Base-by-base conservation (phyloP, 1,284 basidiomycete species). In the Trametes versicolor region DNA sequence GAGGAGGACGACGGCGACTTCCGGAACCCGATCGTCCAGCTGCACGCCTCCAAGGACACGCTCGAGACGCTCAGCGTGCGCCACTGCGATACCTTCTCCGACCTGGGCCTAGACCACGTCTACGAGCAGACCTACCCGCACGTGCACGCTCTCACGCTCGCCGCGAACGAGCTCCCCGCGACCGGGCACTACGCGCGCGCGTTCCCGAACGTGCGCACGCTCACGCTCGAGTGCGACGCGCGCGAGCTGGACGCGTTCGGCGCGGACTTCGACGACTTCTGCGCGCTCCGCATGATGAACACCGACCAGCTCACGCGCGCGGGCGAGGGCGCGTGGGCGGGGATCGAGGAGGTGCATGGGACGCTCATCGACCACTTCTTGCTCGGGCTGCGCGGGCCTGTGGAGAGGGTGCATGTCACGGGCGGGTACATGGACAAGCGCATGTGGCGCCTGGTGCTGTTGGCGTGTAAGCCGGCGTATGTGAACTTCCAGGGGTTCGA, bases 31-130 rank as follows among this genome's bases (percentile, higher is more conserved):
- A 59, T 59, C n/a, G 37, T 59, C 37, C 58, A 59, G 37, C 58
- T 59, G 25, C 48, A n/a, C 19, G 51, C 51, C 37, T 59, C 58
- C 0, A 48, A 59, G 29, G 58, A 51, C 5, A 51, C 58, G 4
- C 53, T 57, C 48, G 29, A 37, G 39, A 5, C 12, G 39, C 37
- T 62, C 12, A 43, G 8, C 3, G 45, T 34, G 17, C 7, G n/a
- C 19, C 21, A 8, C 19, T 32, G 48, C 17, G 49, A 59, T 13
- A 52, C 49, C 10, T 34, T 39, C 39, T 29, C 78, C 4, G 60
- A 71, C 8, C 60, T 66, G 15, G 75, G 79, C 15, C 67, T 72
- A 3, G 29, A 3, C 3, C 29, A 32, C 7, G 63, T 74, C 21
- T 63, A 58, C 57, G 27, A 51, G 37, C 19, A 51, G 17, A 4